Evolutionary conservation across 202 grass and related monocot genomes (phyloP), one percentile per base, ranked within the genome.

Genomic region (Bolboschoenoplectus hybrid): DNA sequence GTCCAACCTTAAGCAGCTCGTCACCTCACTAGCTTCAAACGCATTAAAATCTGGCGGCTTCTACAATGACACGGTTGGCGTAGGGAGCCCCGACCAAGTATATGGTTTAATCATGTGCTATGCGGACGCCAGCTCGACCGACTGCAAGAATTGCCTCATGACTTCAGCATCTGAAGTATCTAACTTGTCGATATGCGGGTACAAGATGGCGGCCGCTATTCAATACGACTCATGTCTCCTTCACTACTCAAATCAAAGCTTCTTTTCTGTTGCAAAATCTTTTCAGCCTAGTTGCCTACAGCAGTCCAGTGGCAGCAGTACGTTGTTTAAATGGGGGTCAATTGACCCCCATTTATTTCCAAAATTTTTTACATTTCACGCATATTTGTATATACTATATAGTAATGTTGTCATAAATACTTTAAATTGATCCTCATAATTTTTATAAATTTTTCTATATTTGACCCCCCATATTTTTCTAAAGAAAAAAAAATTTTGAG

Each of bases 101-200:
- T 85, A 66, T 49, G 92, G 88, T 19, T 62, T 84, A 85, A 62
- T 78, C 63, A 86, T 89, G 86, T 94, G 88, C 87, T 86, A 71
- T 68, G 92, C 53, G 0, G 93, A 91, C 67, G 36, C 49, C 79
- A 84, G 26, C 74, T 3, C 6, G 4, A 40, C 68, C 8, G 9
- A 60, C 16, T 95, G 93, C 91, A 12, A 0, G 6, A 19, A 58
- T 6, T 92, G 92, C 75, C 90, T 94, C 4, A n/a, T 19, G 55
- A 13, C 58, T 0, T 88, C 84, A 1, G 11, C 84, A 0, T 9
- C 35, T 36, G 75, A 80, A 8, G 20, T 62, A 0, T 56, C 11
- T 8, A 83, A 85, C 74, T 78, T 60, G 7, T 0, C 0, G 26
- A 1, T 12, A 3, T 94, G 90, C 81, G 68, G 63, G 1, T 70